Evolutionary conservation across 495 filamentous ascomycete genomes (phyloP), one percentile per base, ranked within the genome.

Genomic region (Rhypophila decipiens): DNA sequence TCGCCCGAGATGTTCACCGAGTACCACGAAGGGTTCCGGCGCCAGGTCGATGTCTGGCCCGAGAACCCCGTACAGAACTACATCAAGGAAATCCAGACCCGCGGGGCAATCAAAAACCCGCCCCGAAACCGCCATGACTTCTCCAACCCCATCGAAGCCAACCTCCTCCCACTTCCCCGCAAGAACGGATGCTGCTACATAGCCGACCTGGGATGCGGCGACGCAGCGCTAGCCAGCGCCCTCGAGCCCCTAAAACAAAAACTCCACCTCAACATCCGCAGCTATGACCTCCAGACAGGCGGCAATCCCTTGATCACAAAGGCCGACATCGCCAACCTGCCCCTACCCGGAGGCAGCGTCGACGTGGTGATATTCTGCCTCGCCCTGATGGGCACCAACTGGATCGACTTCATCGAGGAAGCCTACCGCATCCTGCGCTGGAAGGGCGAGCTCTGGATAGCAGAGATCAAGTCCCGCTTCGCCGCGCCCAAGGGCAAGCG

Each of bases 321-420:
- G 46, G 87, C 93, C 2, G 93, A 98, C 65, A 88, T 96, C 43
- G 83, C 89, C 15, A 77, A 86, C 46, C 72, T 98, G 2, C 89
- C 89, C 0, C 60, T 95, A 1, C 65, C 69, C 20, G 80, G 89
- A 40, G 78, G 77, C 40, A 77, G 73, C 31, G 83, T 89, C 19
- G 88, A 98, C 59, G 74, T 98, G 13, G 85, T 86, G 7, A 78
- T 97, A 44, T 95, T 96, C 71, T 98, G 93, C 67, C 74, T 98
- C 19, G 91, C 91, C 46, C 76, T 98, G 34, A 98, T 98, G 93
- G 93, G 94, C 54, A 97, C 93, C 13, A 98, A 98, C 68, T 98
- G 93, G 88, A 74, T 95, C 18, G 82, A 86, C 49, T 96, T 96
- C 58, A 77, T 97, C 48, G 90, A 96, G 58, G 93, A 98, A 67